Conservation (phyloP, 768 basidiomycete genomes). For the Lactarius psammicola region DNA sequence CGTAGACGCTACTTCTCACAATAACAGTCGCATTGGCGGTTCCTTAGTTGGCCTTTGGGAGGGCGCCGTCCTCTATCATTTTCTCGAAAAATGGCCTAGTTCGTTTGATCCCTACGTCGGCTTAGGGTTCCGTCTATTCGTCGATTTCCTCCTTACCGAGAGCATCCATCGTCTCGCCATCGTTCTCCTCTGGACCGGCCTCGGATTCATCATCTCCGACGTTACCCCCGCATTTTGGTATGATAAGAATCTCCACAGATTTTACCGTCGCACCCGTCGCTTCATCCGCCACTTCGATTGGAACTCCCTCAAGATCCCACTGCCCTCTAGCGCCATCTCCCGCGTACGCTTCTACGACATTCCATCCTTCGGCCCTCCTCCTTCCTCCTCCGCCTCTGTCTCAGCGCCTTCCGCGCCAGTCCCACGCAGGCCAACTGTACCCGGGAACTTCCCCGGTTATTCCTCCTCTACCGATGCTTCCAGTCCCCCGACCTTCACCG, state of each 20-base stretch:
- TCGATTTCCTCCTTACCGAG: conserved; percentile 69
- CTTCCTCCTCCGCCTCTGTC: not conserved
- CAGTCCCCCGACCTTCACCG: not conserved
- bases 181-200: conserved; percentile 51
- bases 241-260: conserved; percentile 38
- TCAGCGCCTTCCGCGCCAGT: not conserved
- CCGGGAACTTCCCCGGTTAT: conserved; percentile 23
- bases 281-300: conserved; percentile 26
- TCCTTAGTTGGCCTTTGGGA: conserved; percentile 78
- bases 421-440: conserved; percentile 20
- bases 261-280: conserved; percentile 33
- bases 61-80: conserved; percentile 71
- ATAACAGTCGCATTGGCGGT: conserved; percentile 53
- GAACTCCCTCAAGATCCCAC: conserved; percentile 27
- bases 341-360: conserved; percentile 28
- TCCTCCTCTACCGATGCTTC: conserved; percentile 21
- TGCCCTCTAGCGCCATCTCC: conserved; percentile 30
- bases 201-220: conserved; percentile 55
- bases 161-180: conserved; percentile 46
- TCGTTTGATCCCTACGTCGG: conserved; percentile 71
- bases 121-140: conserved; percentile 63
- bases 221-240: conserved; percentile 47
- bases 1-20: conserved; percentile 50
- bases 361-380: not conserved
- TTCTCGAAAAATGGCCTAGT: conserved; percentile 60